Conservation (phyloP, 2,329 filamentous ascomycete species). For the Trichoderma gracile region DNA sequence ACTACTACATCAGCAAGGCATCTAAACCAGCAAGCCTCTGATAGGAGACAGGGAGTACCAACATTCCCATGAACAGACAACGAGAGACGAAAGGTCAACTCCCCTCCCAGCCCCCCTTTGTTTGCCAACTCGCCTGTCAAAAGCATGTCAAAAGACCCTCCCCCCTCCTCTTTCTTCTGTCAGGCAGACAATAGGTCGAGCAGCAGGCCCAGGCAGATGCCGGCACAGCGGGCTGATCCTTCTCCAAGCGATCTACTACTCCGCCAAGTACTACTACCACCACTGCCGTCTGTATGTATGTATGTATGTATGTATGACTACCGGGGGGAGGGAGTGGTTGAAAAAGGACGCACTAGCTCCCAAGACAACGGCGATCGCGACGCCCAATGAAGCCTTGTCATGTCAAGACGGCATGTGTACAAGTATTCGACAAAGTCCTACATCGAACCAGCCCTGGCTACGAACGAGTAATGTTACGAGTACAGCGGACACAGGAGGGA, state of each 20-base stretch:
- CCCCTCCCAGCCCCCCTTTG: no score
- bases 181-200: no score
- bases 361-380: slow-evolving; percentile 11
- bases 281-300: no score
- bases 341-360: not conserved
- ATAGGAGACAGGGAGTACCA: no score
- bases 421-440: not conserved
- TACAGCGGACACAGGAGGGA: no score
- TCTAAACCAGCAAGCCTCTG: no score
- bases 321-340: no score
- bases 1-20: no score
- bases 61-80: no score
- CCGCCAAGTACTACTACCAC: not conserved
- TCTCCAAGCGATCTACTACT: not conserved
- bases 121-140: not conserved
- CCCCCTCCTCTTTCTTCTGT: not conserved
- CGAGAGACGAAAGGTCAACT: no score
- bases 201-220: slow-evolving; percentile 11
- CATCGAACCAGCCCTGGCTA: not conserved
- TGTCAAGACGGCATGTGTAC: not conserved
- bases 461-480: not conserved
- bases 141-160: not conserved
- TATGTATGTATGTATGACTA: no score
- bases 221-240: slow-evolving; percentile 10
- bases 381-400: slow-evolving; percentile 1